These are phyloP conservation scores for Aspergillus coremiiformis DNA, from an alignment of 495 filamentous ascomycete genomes.

Conservation along the genomic window DNA sequence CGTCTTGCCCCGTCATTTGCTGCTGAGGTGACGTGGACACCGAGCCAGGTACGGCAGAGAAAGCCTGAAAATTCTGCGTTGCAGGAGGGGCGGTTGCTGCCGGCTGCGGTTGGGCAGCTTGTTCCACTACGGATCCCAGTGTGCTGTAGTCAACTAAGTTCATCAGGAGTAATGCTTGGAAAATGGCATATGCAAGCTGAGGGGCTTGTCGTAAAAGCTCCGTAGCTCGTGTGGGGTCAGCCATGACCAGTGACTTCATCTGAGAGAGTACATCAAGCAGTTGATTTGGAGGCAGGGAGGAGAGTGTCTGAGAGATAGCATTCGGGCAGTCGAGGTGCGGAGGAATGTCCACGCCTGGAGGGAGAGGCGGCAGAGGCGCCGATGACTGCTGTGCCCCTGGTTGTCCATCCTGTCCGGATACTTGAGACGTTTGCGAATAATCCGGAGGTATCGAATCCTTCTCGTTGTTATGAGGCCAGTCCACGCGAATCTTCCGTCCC, in stretches of 20 bases:
- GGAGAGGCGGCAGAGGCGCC: constrained; percentile 63
- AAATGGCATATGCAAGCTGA: constrained; percentile 91
- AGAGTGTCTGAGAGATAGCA: constrained; percentile 82
- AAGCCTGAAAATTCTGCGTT: constrained; percentile 29
- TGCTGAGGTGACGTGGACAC: constrained; percentile 46
- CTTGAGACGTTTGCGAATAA: constrained; percentile 34
- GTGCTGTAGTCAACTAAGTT: constrained; percentile 71
- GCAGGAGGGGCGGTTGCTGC: constrained; percentile 29
- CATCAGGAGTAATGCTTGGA: constrained; percentile 90
- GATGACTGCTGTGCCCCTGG: constrained; percentile 30
- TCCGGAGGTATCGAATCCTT: constrained; percentile 59
- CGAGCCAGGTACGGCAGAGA: constrained; percentile 32
- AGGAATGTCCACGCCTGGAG: constrained; percentile 73
- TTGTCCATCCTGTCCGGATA: constrained; percentile 27
- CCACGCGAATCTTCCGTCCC: constrained; percentile 88
- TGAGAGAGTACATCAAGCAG: constrained; percentile 90
- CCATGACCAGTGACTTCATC: constrained; percentile 81
- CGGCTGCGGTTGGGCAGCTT: constrained; percentile 37
- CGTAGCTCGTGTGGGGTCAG: constrained; percentile 74
- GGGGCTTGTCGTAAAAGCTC: constrained; percentile 85
- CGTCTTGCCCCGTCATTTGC: constrained; percentile 49
- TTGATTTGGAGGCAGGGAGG: constrained; percentile 76
- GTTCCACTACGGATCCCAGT: constrained; percentile 51
- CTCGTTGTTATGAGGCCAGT: constrained; percentile 87
- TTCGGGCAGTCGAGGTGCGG: constrained; percentile 77